A percentile compares a stretch with the other conserved stretches of the same genome.
Evolutionary conservation across 2,329 filamentous ascomycete genomes (phyloP).

Genomic region (Daldinia eschscholtzii): DNA sequence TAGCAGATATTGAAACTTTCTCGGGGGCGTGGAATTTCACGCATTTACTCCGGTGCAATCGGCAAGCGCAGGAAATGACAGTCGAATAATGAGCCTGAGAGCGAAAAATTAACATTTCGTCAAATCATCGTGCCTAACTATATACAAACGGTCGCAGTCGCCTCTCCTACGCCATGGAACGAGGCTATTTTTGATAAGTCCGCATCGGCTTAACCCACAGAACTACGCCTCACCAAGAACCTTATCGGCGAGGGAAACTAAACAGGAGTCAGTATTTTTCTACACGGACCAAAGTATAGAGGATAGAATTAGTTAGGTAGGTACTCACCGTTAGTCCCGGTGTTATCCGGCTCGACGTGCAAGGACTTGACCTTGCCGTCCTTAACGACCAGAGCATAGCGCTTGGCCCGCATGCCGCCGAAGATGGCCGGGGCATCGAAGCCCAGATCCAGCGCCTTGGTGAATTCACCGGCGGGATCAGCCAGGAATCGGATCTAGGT

Average conservation of each 20-base stretch:
- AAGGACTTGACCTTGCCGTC: constrained; percentile 86
- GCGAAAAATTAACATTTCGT: neutral
- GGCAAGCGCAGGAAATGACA: neutral
- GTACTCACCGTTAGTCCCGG: constrained; percentile 77
- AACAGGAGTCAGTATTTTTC: constrained; percentile 18
- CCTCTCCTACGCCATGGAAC: neutral
- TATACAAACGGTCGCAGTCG: constrained; percentile 5
- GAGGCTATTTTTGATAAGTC: neutral
- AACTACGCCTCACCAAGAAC: constrained; percentile 56
- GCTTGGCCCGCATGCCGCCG: constrained; percentile 84
- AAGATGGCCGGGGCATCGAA: constrained; percentile 87
- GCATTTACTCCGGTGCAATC: neutral
- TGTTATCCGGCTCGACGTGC: constrained; percentile 90
- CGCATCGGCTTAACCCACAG: neutral
- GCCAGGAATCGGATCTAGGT: constrained; percentile 88
- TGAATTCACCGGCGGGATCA: constrained; percentile 84
- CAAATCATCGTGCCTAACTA: neutral
- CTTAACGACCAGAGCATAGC: constrained; percentile 86
- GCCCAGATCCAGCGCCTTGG: constrained; percentile 82
- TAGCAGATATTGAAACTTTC: neutral
- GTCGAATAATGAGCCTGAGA: neutral
- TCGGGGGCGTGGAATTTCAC: neutral
- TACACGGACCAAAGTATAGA: neutral
- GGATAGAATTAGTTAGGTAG: too few species aligned
- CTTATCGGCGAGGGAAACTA: constrained; percentile 66